These are phyloP conservation scores for Royoungia palumana DNA, from an alignment of 768 basidiomycete genomes.

Conservation along the genomic window DNA sequence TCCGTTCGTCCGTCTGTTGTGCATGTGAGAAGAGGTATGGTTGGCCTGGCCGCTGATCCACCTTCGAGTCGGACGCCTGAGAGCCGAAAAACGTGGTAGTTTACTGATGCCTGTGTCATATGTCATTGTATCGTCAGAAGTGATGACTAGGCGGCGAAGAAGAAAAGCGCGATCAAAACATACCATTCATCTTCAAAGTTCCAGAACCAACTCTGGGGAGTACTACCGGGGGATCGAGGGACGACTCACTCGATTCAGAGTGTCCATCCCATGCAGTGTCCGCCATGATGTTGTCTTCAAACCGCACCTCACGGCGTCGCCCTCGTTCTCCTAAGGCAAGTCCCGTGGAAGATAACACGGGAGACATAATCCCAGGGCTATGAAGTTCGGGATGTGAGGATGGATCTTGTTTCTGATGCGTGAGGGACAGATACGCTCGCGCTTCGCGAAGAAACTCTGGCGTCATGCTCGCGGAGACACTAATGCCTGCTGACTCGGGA, in stretches of 20 bases:
- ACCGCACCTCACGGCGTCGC: conserved; percentile 33
- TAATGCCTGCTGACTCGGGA: conserved; percentile 32
- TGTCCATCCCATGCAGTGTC: conserved; percentile 29
- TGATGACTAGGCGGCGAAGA: neutral
- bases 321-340: conserved; percentile 26
- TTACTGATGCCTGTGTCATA: conserved; percentile 25
- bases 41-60: conserved; percentile 13
- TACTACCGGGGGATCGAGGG: conserved; percentile 23
- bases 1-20: conserved; percentile 11
- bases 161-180: neutral
- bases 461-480: conserved; percentile 29
- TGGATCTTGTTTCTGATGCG: conserved; percentile 17
- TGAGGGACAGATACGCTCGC: conserved; percentile 31
- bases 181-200: conserved; percentile 21
- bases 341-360: conserved; percentile 31
- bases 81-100: conserved; percentile 30
- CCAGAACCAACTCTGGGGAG: conserved; percentile 13
- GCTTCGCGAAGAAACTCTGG: conserved; percentile 33
- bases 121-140: neutral
- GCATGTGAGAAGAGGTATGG: neutral
- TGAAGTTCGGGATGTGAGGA: conserved; percentile 9
- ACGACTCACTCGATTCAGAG: conserved; percentile 30
- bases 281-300: conserved; percentile 32
- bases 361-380: conserved; percentile 26
- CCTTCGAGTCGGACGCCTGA: conserved; percentile 21